Base-by-base conservation (phyloP, 2,329 filamentous ascomycete genomes). In the Samsoniella hepiali region DNA sequence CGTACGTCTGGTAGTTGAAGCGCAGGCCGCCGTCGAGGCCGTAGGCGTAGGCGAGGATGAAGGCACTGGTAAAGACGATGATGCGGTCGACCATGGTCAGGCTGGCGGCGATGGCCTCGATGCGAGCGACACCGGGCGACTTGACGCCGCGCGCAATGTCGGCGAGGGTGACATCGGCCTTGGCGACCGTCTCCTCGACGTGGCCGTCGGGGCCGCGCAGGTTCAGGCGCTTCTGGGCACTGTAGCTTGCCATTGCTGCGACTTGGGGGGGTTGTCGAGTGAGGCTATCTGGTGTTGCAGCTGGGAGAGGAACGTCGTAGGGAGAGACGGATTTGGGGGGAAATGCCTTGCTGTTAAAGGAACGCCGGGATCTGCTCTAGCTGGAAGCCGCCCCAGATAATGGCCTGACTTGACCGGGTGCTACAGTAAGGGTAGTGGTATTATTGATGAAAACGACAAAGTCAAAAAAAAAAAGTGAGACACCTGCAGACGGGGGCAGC, bases 31-130 rank as follows among this genome's bases (percentile, higher is more conserved):
- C 80, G 68, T 85, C 83, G 17, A 86, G 73, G 1, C 81, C 81
- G 69, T 87, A 87, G 13, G 79, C 81, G 69, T 86, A 88, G 8
- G 83, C 81, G 53, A 86, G 74, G n/a, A 87, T 67, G 69, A 87
- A 87, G 61, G 86, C 75, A n/a, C 82, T 77, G 22, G 80, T 68
- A 71, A 86, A 86, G 66, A 88, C 76, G 58, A 77, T 74, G 53
- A 82, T 66, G 17, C 81, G 81, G 70, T 86, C 81, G 13, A 67
- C 64, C 6, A 73, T 66, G 8, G 78, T 81, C 40, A 86, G 76
- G 63, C 82, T 77, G 5, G 76, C 72, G 3, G 79, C 72, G 34
- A 86, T 74, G 10, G 79, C 80, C 69, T 85, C 82, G 53, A 85
- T 80, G 10, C 83, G 79, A 22, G 71, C 74, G 31, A 86, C 84